phyloP scores from a whole-genome alignment of 768 basidiomycete genomes.

The Tubosaeta sp. region DNA sequence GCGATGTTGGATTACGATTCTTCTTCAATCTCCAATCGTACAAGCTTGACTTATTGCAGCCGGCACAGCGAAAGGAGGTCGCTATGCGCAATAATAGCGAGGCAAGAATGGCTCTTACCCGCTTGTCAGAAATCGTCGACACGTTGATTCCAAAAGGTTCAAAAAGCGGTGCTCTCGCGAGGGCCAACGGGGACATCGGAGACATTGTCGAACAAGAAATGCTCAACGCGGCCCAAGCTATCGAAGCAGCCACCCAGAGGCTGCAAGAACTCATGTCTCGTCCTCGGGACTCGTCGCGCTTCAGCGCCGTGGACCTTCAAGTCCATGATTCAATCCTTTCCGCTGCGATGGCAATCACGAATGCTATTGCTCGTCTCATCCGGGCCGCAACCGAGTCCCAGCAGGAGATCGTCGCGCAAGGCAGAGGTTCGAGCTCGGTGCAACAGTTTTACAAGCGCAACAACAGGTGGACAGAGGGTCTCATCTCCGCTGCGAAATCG shows the following conservation, averaged over 20 bases:
- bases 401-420: constrained; percentile 95
- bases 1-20: constrained; percentile 85
- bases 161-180: constrained; percentile 62
- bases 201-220: constrained; percentile 97
- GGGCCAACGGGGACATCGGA: constrained; percentile 89
- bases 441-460: constrained; percentile 99
- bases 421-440: constrained; percentile 84
- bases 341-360: constrained; percentile 93
- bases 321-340: constrained; percentile 97
- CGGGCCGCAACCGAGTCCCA: constrained; percentile 97
- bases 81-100: constrained; percentile 89
- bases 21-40: constrained; percentile 97
- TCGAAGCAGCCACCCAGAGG: constrained; percentile 88
- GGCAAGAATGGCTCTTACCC: constrained; percentile 73
- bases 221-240: constrained; percentile 87
- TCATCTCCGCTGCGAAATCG: constrained; percentile 96
- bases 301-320: constrained; percentile 88
- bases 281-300: constrained; percentile 81
- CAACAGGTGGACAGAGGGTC: constrained; percentile 99
- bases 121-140: constrained; percentile 86
- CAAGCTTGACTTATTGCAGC: constrained; percentile 79
- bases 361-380: constrained; percentile 90
- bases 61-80: constrained; percentile 73
- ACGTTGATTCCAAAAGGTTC: constrained; percentile 78
- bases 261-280: constrained; percentile 89